Evolutionary conservation across 2,329 filamentous ascomycete species (phyloP).

Genomic region (Bipolaris cookei): DNA sequence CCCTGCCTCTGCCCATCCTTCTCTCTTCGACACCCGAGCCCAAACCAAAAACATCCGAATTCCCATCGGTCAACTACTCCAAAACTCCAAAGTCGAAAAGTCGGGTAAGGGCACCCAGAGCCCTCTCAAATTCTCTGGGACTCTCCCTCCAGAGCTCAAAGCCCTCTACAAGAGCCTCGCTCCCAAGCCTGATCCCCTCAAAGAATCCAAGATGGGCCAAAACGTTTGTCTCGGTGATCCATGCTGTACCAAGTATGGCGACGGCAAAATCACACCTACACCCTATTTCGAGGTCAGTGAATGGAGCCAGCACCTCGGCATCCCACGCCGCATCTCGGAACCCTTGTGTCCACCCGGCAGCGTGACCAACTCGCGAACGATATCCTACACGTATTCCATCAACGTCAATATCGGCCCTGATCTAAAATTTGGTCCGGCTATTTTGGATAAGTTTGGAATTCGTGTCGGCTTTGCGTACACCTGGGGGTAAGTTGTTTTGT

Average conservation of each 20-base stretch:
- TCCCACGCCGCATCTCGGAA: background rate
- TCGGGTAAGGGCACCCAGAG: background rate
- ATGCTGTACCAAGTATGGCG: background rate
- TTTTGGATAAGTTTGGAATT: background rate
- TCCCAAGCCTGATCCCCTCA: background rate
- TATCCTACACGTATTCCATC: background rate
- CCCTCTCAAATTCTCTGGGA: too few relatives aligned
- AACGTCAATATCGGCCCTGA: background rate
- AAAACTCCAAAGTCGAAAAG: background rate
- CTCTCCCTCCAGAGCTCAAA: background rate
- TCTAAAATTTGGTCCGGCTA: background rate
- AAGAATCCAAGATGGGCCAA: background rate
- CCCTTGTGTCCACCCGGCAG: background rate
- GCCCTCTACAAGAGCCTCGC: background rate
- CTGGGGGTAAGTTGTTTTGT: background rate
- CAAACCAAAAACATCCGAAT: background rate
- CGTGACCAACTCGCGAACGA: background rate
- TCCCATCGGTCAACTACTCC: background rate
- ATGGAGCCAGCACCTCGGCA: background rate
- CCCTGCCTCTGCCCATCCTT: background rate
- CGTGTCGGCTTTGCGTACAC: background rate
- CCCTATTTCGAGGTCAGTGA: background rate
- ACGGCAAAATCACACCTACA: background rate
- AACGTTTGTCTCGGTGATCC: background rate
- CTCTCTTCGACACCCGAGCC: background rate